Evolutionary conservation across 352 stramenopile genomes (phyloP).

Genomic region (Pythium periplocum): DNA sequence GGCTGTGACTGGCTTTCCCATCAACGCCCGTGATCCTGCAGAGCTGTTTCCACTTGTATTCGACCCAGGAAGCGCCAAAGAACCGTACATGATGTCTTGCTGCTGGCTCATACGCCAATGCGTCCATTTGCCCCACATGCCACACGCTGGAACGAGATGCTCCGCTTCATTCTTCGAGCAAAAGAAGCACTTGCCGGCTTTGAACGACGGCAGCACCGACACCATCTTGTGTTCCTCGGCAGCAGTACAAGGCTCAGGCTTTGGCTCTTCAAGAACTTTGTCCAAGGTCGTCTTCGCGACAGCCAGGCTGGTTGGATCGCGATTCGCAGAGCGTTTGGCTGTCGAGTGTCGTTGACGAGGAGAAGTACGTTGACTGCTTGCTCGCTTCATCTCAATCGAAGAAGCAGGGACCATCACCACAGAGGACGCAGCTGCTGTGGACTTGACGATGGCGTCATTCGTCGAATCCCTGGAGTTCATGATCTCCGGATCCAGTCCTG

Average conservation of each 20-base stretch:
- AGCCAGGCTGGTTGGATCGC: no score
- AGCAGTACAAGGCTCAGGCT: neutral
- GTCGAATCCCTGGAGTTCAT: conserved; percentile 24
- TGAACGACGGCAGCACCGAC: conserved; percentile 76
- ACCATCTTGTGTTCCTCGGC: conserved; percentile 37
- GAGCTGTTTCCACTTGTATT: neutral
- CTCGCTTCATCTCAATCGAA: neutral
- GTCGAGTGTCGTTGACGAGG: neutral
- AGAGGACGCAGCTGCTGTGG: neutral
- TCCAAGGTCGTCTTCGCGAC: neutral
- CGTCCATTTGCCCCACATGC: conserved; percentile 83
- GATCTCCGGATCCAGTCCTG: conserved; percentile 72
- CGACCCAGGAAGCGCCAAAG: conserved; percentile 9
- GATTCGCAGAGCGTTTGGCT: no score
- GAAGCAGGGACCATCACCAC: neutral
- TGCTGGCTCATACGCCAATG: conserved; percentile 83
- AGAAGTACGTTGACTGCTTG: neutral
- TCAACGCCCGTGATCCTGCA: neutral
- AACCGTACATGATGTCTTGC: conserved; percentile 28
- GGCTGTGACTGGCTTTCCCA: conserved; percentile 34
- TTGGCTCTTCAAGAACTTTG: neutral
- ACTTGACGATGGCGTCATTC: conserved; percentile 16
- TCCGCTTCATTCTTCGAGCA: conserved; percentile 80
- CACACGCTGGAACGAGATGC: conserved; percentile 72
- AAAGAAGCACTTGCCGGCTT: conserved; percentile 80